Base-by-base conservation (phyloP, 768 basidiomycete genomes). In the Boletus rufocinnamomeus region DNA sequence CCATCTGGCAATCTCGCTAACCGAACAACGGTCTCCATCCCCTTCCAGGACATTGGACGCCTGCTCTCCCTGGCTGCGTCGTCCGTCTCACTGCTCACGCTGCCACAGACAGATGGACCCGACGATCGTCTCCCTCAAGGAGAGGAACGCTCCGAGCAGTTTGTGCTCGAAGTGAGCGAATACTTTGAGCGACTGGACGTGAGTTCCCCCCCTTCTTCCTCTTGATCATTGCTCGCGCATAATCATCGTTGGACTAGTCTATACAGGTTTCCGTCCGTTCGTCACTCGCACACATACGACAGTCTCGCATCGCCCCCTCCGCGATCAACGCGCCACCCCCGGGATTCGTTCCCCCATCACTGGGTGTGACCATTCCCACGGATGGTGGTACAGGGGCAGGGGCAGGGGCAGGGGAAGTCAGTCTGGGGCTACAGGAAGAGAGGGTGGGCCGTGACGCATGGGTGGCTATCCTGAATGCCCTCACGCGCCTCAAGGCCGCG, bases 171-270 rank as follows among this genome's bases (percentile, higher is more conserved):
- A 76, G 89, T 89, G 52, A 87, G 87, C 77, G 88, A 91, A 68
- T 93, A 92, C 72, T 93, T 92, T 67, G 87, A 91, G 64, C 85
- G 87, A 28, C 78, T 93, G 10, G 87, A 93, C 69, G 91, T 92
- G 65, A 54, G 81, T 70, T 3, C 60, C 77, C n/a, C 44, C 53
- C 2, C 6, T 3, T 5, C n/a, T 19, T 27, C 41, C 41, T 28
- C 34, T 19, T 50, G 5, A 6, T 58, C 27, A 8, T 32, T 38
- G 51, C 38, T 58, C 40, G 3, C 14, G 27, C n/a, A 47, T 19
- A 1, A 23, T 47, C 49, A 54, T 32, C 44, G 16, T 10, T 17
- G 52, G 44, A 44, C 19, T 66, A 91, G 91, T 75, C 82, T n/a
- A 89, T 93, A 57, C 91, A 93, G 71, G 79, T 79, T 34, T 82